Conservation (phyloP, 805 yeast genomes). For the Wickerhamomyces bovis region DNA sequence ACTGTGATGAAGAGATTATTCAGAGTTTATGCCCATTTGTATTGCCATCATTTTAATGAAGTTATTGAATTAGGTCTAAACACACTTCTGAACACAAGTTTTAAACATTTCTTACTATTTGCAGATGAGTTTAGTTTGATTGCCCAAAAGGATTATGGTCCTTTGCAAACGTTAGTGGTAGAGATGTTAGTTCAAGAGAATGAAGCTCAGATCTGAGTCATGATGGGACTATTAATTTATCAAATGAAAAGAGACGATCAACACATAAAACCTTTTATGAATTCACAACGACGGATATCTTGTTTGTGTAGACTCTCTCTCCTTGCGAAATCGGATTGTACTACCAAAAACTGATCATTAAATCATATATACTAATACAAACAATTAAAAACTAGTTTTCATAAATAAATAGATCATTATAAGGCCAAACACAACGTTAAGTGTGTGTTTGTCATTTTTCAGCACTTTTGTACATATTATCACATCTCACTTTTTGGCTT, state of each 20-base stretch:
- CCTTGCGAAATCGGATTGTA: too few relatives aligned
- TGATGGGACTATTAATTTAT: background rate
- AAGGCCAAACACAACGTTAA: too few relatives aligned
- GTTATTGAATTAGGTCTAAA: constrained; percentile 88
- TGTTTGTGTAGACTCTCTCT: too few relatives aligned
- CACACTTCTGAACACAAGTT: constrained; percentile 86
- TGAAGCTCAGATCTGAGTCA: background rate
- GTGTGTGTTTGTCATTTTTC: background rate
- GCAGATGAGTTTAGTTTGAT: constrained; percentile 78
- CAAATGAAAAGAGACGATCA: background rate
- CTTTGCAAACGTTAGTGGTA: constrained; percentile 74
- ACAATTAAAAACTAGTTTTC: background rate
- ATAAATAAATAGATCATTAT: background rate
- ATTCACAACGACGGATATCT: too few relatives aligned
- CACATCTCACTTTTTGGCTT: constrained; percentile 37
- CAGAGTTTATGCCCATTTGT: constrained; percentile 93
- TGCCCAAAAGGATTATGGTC: constrained; percentile 81
- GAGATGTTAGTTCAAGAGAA: constrained; percentile 27
- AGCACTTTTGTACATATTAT: constrained; percentile 39
- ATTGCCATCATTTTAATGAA: constrained; percentile 96
- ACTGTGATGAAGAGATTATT: constrained; percentile 88
- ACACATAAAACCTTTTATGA: too few relatives aligned
- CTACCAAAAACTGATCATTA: background rate
- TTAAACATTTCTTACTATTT: constrained; percentile 89
- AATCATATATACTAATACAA: background rate